Evolutionary conservation across 768 basidiomycete genomes (phyloP), one percentile per base, ranked within the genome.

Genomic region (Leccinum olivaceopallidum): DNA sequence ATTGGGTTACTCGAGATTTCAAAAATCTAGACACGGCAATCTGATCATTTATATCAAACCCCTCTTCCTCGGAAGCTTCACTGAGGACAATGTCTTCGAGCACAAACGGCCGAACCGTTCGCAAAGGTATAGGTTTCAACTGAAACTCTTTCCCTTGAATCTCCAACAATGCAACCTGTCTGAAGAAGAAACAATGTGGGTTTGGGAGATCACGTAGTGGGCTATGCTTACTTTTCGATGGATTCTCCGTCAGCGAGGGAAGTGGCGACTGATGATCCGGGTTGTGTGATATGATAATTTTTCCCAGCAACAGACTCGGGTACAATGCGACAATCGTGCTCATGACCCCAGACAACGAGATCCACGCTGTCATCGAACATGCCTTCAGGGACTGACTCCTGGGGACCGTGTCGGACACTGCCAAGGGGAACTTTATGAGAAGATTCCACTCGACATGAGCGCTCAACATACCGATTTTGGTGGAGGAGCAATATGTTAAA

Each of bases 291-390:
- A 68, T 84, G 87, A 76, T 99, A 99, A 16, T 83, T 83, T 73
- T 96, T 95, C 13, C 92, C 94, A 5, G 93, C 88, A 8, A 99
- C 96, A 6, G 86, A 83, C 68, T 97, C 94, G 1, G 97, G 96
- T 2, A 86, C 79, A 57, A 96, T 91, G 32, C 95, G 85, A 69
- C 96, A 98, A 73, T 98, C 97, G 71, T 99, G 97, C 73, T 99
- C 97, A 72, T 99, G 97, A 7, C 97, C 97, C 97, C 97, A 99
- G 2, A 99, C 81, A 7, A 99, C 92, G 16, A 99, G 82, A 67
- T 98, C 87, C 37, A 98, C 82, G 67, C 87, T 90, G 69, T 99
- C 94, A 70, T 98, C 96, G 66, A 99, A 99, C 86, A 98, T 90
- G 61, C 91, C 90, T 69, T 98, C 97, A 8, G 96, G 95, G 1